Percentiles rank a stretch among this genome's conserved stretches.
Evolutionary conservation across 148 eudicot species (phyloP).

Genomic region (Chenopodium formosanum): DNA sequence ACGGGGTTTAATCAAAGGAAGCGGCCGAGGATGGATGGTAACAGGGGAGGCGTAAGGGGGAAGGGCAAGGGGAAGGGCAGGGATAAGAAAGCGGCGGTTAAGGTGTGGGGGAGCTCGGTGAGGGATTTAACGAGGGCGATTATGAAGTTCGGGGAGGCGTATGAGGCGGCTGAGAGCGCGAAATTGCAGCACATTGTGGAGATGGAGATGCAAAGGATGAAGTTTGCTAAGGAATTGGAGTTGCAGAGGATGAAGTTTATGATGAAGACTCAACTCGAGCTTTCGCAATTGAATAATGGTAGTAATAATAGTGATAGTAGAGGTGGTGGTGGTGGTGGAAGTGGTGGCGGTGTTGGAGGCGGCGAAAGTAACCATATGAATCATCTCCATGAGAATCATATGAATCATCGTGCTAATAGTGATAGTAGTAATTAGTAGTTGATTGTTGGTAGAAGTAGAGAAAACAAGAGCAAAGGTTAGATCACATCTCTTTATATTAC

Average conservation of each 20-base stretch:
- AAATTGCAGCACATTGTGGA: slow-evolving; percentile 83
- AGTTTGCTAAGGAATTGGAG: slow-evolving; percentile 81
- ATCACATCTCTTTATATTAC: slow-evolving; percentile 2
- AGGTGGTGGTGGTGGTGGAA: slow-evolving; percentile 27
- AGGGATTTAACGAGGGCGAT: slow-evolving; percentile 75
- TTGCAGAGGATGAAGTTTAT: slow-evolving; percentile 85
- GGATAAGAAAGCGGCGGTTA: slow-evolving; percentile 17
- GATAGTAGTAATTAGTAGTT: slow-evolving; percentile 22
- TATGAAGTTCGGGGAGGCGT: slow-evolving; percentile 74
- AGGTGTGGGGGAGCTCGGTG: slow-evolving; percentile 63
- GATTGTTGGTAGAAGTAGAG: too few species aligned
- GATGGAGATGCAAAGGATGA: slow-evolving; percentile 94
- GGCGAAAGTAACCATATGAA: slow-evolving; percentile 20
- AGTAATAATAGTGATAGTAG: slow-evolving; percentile 13
- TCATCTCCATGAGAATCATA: slow-evolving; percentile 16
- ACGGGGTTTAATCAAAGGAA: slow-evolving; percentile 31
- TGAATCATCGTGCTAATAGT: slow-evolving; percentile 22
- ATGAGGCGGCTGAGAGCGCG: slow-evolving; percentile 69
- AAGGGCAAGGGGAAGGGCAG: slow-evolving; percentile 17
- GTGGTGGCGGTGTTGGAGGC: slow-evolving; percentile 22
- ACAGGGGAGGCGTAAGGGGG: slow-evolving; percentile 12
- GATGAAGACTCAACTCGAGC: slow-evolving; percentile 74
- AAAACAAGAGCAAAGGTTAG: background rate
- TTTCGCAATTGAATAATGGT: slow-evolving; percentile 52
- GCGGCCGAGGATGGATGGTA: slow-evolving; percentile 37